These are phyloP conservation scores for Ogataea paraovalis DNA, from an alignment of 805 yeast genomes.

Conservation along the genomic window DNA sequence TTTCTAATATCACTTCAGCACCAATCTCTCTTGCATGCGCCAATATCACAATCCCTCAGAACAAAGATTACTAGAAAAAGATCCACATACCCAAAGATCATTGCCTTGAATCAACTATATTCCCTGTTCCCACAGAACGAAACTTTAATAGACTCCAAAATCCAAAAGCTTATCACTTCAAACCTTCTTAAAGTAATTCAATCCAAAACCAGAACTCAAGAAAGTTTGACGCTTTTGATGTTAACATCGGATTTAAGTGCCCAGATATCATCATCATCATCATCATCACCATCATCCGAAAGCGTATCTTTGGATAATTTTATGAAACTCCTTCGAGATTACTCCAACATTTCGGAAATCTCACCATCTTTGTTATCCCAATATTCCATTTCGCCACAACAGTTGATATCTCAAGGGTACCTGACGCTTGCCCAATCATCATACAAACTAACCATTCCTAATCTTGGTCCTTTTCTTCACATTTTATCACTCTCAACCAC, in stretches of 20 bases:
- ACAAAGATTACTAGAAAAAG: constrained; percentile 17
- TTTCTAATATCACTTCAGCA: constrained; percentile 16
- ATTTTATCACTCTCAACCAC: constrained; percentile 41
- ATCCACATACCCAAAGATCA: constrained; percentile 33
- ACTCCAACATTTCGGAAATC: constrained; percentile 23
- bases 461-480: constrained; percentile 44
- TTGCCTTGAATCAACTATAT: constrained; percentile 46
- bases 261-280: constrained; percentile 11
- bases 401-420: not conserved
- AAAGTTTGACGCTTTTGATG: constrained; percentile 21
- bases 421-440: not conserved
- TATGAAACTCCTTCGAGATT: constrained; percentile 13
- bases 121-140: constrained; percentile 42
- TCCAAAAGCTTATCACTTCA: constrained; percentile 35
- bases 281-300: too few species aligned
- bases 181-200: constrained; percentile 33
- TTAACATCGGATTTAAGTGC: constrained; percentile 19
- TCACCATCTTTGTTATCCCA: constrained; percentile 18
- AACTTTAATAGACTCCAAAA: constrained; percentile 46
- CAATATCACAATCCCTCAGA: constrained; percentile 17
- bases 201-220: constrained; percentile 13
- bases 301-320: constrained; percentile 11
- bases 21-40: constrained; percentile 6
- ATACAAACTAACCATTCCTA: not conserved
- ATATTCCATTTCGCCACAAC: not conserved